Evolutionary conservation across 2,329 filamentous ascomycete genomes (phyloP).

Genomic region (Penicillium sp.): DNA sequence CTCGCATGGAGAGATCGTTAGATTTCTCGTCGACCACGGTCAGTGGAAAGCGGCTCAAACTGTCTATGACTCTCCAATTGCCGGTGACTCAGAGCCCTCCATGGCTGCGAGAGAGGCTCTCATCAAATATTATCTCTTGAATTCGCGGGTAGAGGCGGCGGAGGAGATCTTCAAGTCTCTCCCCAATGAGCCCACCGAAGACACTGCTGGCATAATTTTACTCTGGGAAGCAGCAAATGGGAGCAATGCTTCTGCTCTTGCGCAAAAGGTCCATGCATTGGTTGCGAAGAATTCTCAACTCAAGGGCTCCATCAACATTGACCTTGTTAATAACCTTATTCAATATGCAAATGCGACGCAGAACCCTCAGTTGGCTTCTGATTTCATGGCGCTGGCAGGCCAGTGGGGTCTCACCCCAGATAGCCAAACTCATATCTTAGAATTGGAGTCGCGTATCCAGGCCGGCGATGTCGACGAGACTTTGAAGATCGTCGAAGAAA

Average conservation of each 20-base stretch:
- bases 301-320: slow-evolving; percentile 59
- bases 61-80: slow-evolving; percentile 64
- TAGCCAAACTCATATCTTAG: slow-evolving; percentile 68
- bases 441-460: slow-evolving; percentile 73
- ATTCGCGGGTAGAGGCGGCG: slow-evolving; percentile 62
- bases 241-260: slow-evolving; percentile 69
- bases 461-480: slow-evolving; percentile 68
- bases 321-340: slow-evolving; percentile 75
- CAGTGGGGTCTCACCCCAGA: slow-evolving; percentile 67
- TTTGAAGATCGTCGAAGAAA: slow-evolving; percentile 55
- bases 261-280: slow-evolving; percentile 71
- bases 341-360: slow-evolving; percentile 68
- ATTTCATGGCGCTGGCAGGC: slow-evolving; percentile 66
- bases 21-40: slow-evolving; percentile 61
- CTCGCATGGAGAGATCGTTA: slow-evolving; percentile 55
- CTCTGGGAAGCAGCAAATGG: slow-evolving; percentile 73
- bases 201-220: slow-evolving; percentile 70
- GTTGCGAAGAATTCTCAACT: slow-evolving; percentile 47
- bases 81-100: slow-evolving; percentile 43
- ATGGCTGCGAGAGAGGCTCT: slow-evolving; percentile 54
- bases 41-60: slow-evolving; percentile 61
- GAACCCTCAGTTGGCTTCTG: slow-evolving; percentile 70
- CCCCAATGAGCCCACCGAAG: slow-evolving; percentile 49
- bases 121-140: slow-evolving; percentile 62
- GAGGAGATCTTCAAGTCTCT: slow-evolving; percentile 57